Evolutionary conservation across 768 basidiomycete genomes (phyloP), one percentile per base, ranked within the genome.

Genomic region (Trametes meyenii): DNA sequence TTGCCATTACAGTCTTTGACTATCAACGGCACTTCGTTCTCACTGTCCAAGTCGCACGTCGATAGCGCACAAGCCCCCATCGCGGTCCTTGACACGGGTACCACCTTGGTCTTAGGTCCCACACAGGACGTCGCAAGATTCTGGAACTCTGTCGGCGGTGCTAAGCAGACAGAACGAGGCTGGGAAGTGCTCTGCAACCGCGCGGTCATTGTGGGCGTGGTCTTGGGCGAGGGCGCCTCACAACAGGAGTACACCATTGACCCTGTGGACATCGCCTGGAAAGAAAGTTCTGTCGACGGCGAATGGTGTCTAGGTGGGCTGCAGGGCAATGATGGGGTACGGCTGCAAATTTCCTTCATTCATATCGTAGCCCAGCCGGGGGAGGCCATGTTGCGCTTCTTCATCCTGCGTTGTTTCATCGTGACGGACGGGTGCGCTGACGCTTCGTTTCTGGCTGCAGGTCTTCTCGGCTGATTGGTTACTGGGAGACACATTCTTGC

Each of bases 81-180:
- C 50, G 85, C 81, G 3, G 81, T 89, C 24, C 77, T 88, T 26
- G 88, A 89, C 67, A 85, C 85, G 24, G 86, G 86, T 3, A 85
- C 83, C 24, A 85, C 83, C 5, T 76, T 85, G 55, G 76, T 85
- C 24, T 75, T 85, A 5, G 84, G 83, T 4, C 85, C 85, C 6
- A 70, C 78, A 1, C 62, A 58, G 17, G 86, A 87, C 58, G 83
- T 86, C 42, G 73, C 75, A 5, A 76, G 79, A 6, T 79, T 89
- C 65, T 88, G 79, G 80, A 58, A 74, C 14, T 74, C 77, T 6
- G 61, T 82, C n/a, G 79, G 81, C 21, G 79, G 76, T n/a, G 63
- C 73, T 43, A 75, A 76, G 62, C 76, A 81, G 57, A 66, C 72
- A 12, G 66, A 68, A 29, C 71, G 74, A 17, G 66, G 74, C 43